Evolutionary conservation across 768 basidiomycete genomes (phyloP).

Genomic region (Daedaleopsis sinensis): DNA sequence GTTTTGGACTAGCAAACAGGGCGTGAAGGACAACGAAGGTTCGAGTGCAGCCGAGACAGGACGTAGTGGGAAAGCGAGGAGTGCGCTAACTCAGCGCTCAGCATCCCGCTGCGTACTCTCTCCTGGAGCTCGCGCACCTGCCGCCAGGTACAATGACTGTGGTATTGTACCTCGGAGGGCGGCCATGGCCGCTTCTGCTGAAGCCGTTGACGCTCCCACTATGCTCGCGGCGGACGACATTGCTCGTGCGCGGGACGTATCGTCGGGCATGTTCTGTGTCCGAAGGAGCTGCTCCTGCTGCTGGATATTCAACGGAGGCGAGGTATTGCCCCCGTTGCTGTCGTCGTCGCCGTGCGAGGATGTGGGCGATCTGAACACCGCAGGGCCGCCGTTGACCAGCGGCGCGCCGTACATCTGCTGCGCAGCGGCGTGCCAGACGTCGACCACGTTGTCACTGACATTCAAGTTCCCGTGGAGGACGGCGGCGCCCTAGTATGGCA

Average conservation of each 20-base stretch:
- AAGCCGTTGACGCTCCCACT: constrained; percentile 41
- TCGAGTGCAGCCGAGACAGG: too few relatives aligned
- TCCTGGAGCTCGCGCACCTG: too few relatives aligned
- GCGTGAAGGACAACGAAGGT: too few relatives aligned
- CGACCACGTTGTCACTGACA: too few relatives aligned
- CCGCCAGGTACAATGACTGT: too few relatives aligned
- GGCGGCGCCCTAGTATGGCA: too few relatives aligned
- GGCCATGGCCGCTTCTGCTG: constrained; percentile 25
- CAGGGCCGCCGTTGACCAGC: constrained; percentile 31
- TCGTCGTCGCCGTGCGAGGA: constrained; percentile 41
- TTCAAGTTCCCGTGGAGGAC: constrained; percentile 28
- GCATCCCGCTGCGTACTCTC: too few relatives aligned
- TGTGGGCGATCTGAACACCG: constrained; percentile 46
- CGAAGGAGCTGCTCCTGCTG: constrained; percentile 37
- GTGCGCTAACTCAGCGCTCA: too few relatives aligned
- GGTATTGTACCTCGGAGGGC: constrained; percentile 26
- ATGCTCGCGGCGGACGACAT: constrained; percentile 30
- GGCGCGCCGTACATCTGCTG: constrained; percentile 21
- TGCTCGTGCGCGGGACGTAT: constrained; percentile 13
- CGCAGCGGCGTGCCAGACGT: constrained; percentile 36
- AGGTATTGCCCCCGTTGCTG: constrained; percentile 21
- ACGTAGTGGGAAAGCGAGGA: too few relatives aligned
- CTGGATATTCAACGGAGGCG: constrained; percentile 17
- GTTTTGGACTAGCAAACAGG: too few relatives aligned
- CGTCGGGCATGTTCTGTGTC: constrained; percentile 9